Evolutionary conservation across 805 yeast species (phyloP).

Genomic region (Sungouiozyma intestinalis): DNA sequence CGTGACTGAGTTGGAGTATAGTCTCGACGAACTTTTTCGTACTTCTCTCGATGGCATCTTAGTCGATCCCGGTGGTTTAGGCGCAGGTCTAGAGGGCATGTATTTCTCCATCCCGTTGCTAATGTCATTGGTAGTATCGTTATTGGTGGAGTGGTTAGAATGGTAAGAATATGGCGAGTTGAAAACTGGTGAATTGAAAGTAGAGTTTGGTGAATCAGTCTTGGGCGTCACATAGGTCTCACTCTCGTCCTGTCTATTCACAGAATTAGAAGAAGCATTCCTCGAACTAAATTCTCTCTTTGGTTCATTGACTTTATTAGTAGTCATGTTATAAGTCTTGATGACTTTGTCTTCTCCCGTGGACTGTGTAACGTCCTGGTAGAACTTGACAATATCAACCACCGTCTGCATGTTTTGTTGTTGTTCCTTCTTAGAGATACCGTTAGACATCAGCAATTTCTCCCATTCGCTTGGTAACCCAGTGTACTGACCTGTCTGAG

Average conservation of each 20-base stretch:
- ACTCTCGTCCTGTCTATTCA: not conserved
- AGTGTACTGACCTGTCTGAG: slow-evolving; percentile 73
- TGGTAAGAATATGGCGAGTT: not conserved
- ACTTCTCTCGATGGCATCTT: slow-evolving; percentile 1
- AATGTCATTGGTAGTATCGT: not conserved
- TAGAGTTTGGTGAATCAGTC: slow-evolving; percentile 5
- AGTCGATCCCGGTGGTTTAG: slow-evolving; percentile 39
- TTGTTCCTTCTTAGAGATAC: slow-evolving; percentile 81
- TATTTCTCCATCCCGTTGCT: slow-evolving; percentile 25
- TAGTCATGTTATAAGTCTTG: slow-evolving; percentile 26
- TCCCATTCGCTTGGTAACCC: slow-evolving; percentile 95
- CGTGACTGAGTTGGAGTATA: not conserved
- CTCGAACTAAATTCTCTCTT: slow-evolving; percentile 1
- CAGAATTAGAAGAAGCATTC: slow-evolving; percentile 1
- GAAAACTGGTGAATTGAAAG: slow-evolving; percentile 11
- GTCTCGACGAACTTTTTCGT: not conserved
- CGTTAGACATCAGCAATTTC: slow-evolving; percentile 66
- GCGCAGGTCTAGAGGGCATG: slow-evolving; percentile 61
- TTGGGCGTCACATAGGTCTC: slow-evolving; percentile 2
- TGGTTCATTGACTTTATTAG: not conserved
- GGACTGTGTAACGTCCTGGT: slow-evolving; percentile 45
- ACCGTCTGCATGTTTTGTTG: slow-evolving; percentile 90
- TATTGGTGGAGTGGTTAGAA: not conserved
- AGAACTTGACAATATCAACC: slow-evolving; percentile 80
- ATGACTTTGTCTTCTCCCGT: slow-evolving; percentile 33